Evolutionary conservation across 148 eudicot species (phyloP), one percentile per base, ranked within the genome.

Genomic region (Suaeda aralocaspica): DNA sequence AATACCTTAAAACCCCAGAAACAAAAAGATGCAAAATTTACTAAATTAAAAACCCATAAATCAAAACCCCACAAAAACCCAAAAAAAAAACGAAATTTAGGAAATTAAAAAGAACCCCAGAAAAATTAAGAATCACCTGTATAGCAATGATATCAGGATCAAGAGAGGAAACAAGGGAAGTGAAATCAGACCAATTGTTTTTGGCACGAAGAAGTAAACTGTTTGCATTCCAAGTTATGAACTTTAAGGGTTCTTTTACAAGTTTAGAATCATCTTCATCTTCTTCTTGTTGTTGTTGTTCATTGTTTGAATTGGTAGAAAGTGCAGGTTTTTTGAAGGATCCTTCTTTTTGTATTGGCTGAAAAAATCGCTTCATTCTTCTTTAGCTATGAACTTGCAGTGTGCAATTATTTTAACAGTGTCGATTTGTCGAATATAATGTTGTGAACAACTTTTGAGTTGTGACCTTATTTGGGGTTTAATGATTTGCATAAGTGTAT

Each of bases 141-240:
- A 94, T 82, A 31, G 96, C 86, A 70, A 94, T 94, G 76, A 94
- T 82, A 73, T 94, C 93, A 66, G 99, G 97, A 76, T 94, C 97
- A 60, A 86, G 55, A n/a, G 64, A 59, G 59, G 84, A 63, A 6
- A 94, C 62, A 34, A 91, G 88, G 60, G 87, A 86, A 29, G 91
- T 79, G 67, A 94, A 86, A 73, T 89, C 90, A 15, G 88, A 68
- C 93, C 86, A 89, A 71, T 91, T 82, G 80, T 89, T 94, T 72
- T 94, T 94, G 66, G 86, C 82, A 14, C 99, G 88, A 22, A 94
- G 87, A 45, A 94, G 88, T 28, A 94, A 87, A 66, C 97, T 91
- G 56, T 94, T 94, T 7, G 96, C 99, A 70, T 94, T 94, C 99
- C 99, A 94, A n/a, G 99, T 91, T 59, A 94, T 19, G 80, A 91